Evolutionary conservation across 257 asterid genomes (phyloP).

Genomic region (Solanum gracilifrons): DNA sequence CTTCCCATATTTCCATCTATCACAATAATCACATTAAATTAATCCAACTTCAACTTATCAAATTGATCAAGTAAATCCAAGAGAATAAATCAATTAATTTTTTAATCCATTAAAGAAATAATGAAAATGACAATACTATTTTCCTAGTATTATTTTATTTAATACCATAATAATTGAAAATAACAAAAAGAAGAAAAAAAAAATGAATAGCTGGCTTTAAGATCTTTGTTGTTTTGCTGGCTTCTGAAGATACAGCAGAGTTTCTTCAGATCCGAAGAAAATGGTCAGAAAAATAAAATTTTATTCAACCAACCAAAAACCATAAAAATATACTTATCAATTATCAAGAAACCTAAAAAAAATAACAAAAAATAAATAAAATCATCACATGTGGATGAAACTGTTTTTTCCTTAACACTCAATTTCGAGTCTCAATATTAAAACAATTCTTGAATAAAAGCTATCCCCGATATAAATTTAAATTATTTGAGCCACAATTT

Average conservation of each 20-base stretch:
- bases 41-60: slow-evolving; percentile 28
- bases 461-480: neutral
- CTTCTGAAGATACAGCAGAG: slow-evolving; percentile 45
- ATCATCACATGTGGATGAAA: neutral
- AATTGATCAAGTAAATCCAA: slow-evolving; percentile 22
- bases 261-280: slow-evolving; percentile 87
- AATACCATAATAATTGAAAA: neutral
- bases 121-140: neutral
- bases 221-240: slow-evolving; percentile 60
- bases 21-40: slow-evolving; percentile 7
- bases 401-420: neutral
- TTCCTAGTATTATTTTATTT: neutral
- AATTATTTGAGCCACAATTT: no score
- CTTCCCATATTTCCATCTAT: slow-evolving; percentile 23
- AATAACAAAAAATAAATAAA: neutral
- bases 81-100: slow-evolving; percentile 49
- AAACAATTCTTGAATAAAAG: neutral
- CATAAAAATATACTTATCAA: neutral
- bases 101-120: slow-evolving; percentile 21
- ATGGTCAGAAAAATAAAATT: slow-evolving; percentile 28
- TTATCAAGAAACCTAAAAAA: neutral
- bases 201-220: slow-evolving; percentile 29
- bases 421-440: neutral
- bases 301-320: neutral
- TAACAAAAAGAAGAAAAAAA: neutral